Evolutionary conservation across 2,329 filamentous ascomycete species (phyloP).

Genomic region (Alternaria ventricosa): DNA sequence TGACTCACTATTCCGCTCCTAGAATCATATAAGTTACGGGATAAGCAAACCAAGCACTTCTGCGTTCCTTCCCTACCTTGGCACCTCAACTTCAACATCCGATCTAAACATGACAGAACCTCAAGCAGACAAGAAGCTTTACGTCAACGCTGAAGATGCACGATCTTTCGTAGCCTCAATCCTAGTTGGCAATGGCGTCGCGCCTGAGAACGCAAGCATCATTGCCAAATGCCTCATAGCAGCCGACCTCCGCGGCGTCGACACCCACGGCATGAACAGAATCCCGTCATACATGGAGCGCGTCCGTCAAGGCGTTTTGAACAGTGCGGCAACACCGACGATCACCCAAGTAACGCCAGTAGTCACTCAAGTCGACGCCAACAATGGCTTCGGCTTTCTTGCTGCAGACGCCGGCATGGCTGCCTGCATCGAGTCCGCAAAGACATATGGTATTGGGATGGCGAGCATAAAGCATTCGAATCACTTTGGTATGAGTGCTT

Average conservation of each 20-base stretch:
- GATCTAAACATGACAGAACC: background rate
- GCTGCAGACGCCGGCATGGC: slow-evolving; percentile 71
- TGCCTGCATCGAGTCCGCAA: slow-evolving; percentile 70
- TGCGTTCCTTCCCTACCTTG: background rate
- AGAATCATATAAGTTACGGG: background rate
- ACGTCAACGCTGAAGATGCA: slow-evolving; percentile 23
- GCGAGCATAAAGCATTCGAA: slow-evolving; percentile 77
- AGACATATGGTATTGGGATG: slow-evolving; percentile 74
- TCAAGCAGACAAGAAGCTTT: background rate
- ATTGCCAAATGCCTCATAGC: slow-evolving; percentile 72
- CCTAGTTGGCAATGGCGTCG: slow-evolving; percentile 67
- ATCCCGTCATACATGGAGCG: slow-evolving; percentile 79
- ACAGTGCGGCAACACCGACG: slow-evolving; percentile 64
- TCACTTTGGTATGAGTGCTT: slow-evolving; percentile 84
- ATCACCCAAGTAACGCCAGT: slow-evolving; percentile 70
- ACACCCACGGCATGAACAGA: slow-evolving; percentile 80
- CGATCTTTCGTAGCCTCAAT: slow-evolving; percentile 59
- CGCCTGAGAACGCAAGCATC: slow-evolving; percentile 63
- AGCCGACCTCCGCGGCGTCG: slow-evolving; percentile 80
- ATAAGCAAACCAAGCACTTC: background rate
- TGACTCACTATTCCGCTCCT: background rate
- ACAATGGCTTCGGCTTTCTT: slow-evolving; percentile 78
- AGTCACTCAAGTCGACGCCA: slow-evolving; percentile 68
- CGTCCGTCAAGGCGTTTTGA: slow-evolving; percentile 71
- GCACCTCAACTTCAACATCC: background rate